Evolutionary conservation across 1,139 yeast genomes (phyloP), one percentile per base, ranked within the genome.

Genomic region (Candida sp.): DNA sequence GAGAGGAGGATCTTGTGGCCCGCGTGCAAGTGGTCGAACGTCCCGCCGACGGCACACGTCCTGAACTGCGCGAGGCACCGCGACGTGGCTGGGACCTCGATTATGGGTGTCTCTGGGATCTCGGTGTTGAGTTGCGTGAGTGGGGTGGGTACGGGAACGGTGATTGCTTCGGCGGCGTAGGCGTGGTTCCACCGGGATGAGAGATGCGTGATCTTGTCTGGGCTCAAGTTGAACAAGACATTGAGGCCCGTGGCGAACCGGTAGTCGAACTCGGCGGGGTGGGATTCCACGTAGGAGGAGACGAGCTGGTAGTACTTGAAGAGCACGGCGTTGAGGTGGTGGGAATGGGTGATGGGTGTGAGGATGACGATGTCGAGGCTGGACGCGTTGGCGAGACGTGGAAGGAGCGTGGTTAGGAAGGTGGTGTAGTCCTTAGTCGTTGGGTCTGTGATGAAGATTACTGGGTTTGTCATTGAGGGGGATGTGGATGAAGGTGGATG

Each of bases 1-100:
- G 96, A 86, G 7, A 96, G 73, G 23, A 96, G 72, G 31, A 94
- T 86, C 66, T 90, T 91, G 69, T 96, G 99, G 0, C 99, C 99
- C 63, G 89, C 97, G 62, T 96, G 99, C 37, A 96, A 65, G 69
- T 96, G 98, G 65, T 96, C 99, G 72, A 96, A 96, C 0, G 99
- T 96, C 0, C 99, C 99, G 0, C 99, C 99, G 1, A 93, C 86
- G 0, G 96, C 96, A 11, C 61, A 58, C 9, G 57, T 56, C n/a
- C 33, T 17, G 30, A 54, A 57, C 26, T 48, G 45, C 17, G 2
- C 17, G 17, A 17, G 17, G 17, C 17, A 2, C 17, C 17, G 17
- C 2, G 17, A 17, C 17, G 17, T 17, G 17, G 17, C 17, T 17
- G 17, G 17, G 1, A 17, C 17, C 17, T 17, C 17, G 17, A 17